Base-by-base conservation (phyloP, 176 grass and related monocot species). In the Typha latifolia region DNA sequence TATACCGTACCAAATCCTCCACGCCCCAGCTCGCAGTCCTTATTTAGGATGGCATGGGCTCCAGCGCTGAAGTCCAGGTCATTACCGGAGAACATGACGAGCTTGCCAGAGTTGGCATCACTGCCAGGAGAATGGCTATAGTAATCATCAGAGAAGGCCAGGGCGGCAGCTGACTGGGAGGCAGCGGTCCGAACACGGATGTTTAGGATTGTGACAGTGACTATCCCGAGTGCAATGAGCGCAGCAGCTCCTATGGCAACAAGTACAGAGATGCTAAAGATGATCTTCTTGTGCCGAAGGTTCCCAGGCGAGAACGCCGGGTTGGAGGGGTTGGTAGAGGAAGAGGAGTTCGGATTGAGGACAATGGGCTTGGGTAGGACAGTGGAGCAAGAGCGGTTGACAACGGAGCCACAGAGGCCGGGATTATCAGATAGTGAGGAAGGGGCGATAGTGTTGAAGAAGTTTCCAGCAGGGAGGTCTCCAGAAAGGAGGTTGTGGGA, bases 1-100 rank as follows among this genome's bases (percentile, higher is more conserved):
- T 97, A 97, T 15, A 97, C 93, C 3, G 93, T 76, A 73, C 93
- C 93, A 50, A 97, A 97, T 13, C 93, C 93, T 52, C 93, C 93
- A 21, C 93, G 85, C 11, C 93, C 93, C 37, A 97, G 86, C 77
- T 97, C 93, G 29, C 93, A 97, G 57, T 97, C 88, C 74, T 97
- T 97, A 29, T 92, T 92, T 74, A 97, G 74, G 61, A 97, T 52
- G 5, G 93, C 88, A 78, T 97, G 93, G 12, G 84, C 93, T 74
- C 80, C 78, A 0, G 85, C 69, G 18, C 80, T 86, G 67, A 97
- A 97, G 62, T 86, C 85, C 18, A 81, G 81, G 71, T 90, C 84
- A 19, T 77, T 80, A 62, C 90, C 80, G n/a, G 87, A 88, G 76
- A 97, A 91, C 93, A 88, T 89, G 9, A 97, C 88, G 61, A 97